Evolutionary conservation across 371 early-diverging fungal species (phyloP).

Genomic region (Smittium culicis): DNA sequence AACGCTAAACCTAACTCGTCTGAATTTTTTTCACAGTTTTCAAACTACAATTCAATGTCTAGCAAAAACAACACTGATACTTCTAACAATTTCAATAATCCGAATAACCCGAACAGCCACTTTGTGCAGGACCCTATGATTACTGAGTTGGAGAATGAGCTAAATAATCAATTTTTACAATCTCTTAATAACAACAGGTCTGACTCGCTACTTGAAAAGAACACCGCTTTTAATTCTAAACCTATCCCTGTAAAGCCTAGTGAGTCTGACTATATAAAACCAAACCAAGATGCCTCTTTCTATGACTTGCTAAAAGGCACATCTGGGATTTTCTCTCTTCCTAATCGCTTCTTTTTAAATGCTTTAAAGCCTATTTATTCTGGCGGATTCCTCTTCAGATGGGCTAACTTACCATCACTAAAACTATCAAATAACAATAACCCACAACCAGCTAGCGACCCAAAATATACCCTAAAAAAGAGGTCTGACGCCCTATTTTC

Average conservation of each 20-base stretch:
- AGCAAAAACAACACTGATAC: too few species aligned
- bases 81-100: too few species aligned
- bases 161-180: too few species aligned
- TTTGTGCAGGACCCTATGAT: too few species aligned
- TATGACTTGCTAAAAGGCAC: background rate
- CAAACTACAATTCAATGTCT: too few species aligned
- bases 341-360: background rate
- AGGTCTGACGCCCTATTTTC: background rate
- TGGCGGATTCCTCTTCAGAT: background rate
- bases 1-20: too few species aligned
- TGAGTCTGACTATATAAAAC: background rate
- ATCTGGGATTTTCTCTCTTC: background rate
- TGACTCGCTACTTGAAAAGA: background rate
- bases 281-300: background rate
- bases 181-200: too few species aligned
- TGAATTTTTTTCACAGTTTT: too few species aligned
- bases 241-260: background rate
- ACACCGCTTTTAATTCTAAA: background rate
- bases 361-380: background rate
- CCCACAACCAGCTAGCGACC: background rate
- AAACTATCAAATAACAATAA: background rate
- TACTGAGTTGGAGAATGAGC: too few species aligned
- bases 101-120: too few species aligned
- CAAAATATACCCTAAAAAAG: background rate
- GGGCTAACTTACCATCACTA: background rate